Evolutionary conservation across 129 eudicot species (phyloP).

Genomic region (Ambrosia artemisiifolia): DNA sequence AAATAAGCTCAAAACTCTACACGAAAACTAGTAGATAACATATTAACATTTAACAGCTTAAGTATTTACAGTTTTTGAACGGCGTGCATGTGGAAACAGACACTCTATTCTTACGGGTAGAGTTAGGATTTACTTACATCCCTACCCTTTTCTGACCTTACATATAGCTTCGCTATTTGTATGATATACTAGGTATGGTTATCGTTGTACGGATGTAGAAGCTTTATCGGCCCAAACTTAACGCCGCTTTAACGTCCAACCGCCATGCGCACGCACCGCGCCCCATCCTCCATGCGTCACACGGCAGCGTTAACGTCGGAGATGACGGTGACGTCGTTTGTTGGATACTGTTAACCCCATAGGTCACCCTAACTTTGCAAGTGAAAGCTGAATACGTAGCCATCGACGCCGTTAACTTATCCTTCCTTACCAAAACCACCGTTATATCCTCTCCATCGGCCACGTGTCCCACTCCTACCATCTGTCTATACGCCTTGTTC

Average conservation of each 20-base stretch:
- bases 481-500: conserved; percentile 51
- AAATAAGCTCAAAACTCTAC: not conserved
- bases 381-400: conserved; percentile 46
- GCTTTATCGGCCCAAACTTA: conserved; percentile 51
- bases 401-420: conserved; percentile 33
- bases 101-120: too few relatives aligned
- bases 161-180: too few relatives aligned
- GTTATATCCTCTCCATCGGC: conserved; percentile 20
- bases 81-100: too few relatives aligned
- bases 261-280: conserved; percentile 84
- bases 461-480: conserved; percentile 38
- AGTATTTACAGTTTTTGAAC: too few relatives aligned
- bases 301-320: conserved; percentile 48
- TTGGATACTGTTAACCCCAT: conserved; percentile 16
- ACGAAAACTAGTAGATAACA: not conserved
- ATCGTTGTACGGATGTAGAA: too few relatives aligned
- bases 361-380: conserved; percentile 54
- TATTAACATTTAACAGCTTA: not conserved
- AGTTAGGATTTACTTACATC: too few relatives aligned
- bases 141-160: too few relatives aligned
- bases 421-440: conserved; percentile 50
- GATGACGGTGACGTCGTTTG: conserved; percentile 5
- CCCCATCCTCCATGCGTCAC: conserved; percentile 83
- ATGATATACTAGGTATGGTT: too few relatives aligned
- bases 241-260: conserved; percentile 71